Conservation (phyloP, 257 asterid species). For the Solanum clarkiae region DNA sequence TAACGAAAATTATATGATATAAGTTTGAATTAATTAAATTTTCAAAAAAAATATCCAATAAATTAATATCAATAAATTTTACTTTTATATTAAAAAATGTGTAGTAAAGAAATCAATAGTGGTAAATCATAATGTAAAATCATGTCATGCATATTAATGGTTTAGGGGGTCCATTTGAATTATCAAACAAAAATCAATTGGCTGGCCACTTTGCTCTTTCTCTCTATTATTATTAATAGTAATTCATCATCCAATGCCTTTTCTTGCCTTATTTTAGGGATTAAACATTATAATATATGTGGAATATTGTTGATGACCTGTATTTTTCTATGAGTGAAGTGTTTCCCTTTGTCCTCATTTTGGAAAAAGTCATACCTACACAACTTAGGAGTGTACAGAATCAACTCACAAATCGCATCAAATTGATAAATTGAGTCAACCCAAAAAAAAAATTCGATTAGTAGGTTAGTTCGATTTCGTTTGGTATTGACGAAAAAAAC, state of each 20-base stretch:
- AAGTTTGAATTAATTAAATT: not conserved
- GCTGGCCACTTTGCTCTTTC: not conserved
- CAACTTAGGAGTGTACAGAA: too few relatives aligned
- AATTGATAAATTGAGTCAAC: too few relatives aligned
- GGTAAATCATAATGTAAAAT: not conserved
- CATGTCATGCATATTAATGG: not conserved
- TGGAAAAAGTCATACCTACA: not conserved
- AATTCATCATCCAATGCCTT: not conserved
- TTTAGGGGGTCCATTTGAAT: not conserved
- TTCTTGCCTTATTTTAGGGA: not conserved
- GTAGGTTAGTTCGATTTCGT: too few relatives aligned
- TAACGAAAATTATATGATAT: rapidly evolving
- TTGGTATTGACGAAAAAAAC: too few relatives aligned
- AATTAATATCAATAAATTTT: not conserved
- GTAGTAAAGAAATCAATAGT: not conserved
- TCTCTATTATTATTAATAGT: not conserved
- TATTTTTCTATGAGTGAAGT: not conserved
- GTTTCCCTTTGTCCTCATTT: not conserved
- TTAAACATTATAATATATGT: not conserved
- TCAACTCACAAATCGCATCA: too few relatives aligned
- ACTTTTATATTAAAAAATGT: too few relatives aligned
- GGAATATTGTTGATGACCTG: not conserved
- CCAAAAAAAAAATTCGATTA: too few relatives aligned
- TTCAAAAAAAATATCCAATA: rapidly evolving
- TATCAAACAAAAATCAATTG: not conserved